These are phyloP conservation scores for Podosphaera aphanis DNA, from an alignment of 2,329 filamentous ascomycete genomes.

Conservation along the genomic window DNA sequence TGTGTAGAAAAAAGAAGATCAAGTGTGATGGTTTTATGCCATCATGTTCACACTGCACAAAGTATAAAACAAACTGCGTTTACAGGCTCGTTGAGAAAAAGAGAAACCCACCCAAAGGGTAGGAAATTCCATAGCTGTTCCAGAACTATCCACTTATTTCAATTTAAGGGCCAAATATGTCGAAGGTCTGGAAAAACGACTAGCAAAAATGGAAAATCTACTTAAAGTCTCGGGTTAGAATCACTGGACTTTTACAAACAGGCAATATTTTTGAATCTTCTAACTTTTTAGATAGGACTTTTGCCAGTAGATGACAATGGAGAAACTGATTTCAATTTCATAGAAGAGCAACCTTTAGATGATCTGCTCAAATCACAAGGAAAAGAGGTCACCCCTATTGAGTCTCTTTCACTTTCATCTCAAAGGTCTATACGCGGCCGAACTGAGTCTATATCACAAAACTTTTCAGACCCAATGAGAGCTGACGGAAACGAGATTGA, in stretches of 20 bases:
- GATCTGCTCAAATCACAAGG: conserved; percentile 24
- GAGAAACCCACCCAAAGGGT: conserved; percentile 90
- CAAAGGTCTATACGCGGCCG: too few relatives aligned
- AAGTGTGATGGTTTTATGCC: conserved; percentile 95
- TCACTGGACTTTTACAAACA: conserved; percentile 21
- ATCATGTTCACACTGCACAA: conserved; percentile 82
- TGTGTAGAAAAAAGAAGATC: conserved; percentile 89
- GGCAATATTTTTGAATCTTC: background rate
- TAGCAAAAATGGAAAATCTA: conserved; percentile 88
- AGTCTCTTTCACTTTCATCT: too few relatives aligned
- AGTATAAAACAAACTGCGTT: conserved; percentile 93
- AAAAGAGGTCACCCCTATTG: background rate
- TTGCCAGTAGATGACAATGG: conserved; percentile 68
- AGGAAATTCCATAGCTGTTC: conserved; percentile 14
- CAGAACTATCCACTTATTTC: background rate
- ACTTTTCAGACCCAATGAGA: background rate
- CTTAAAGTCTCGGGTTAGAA: conserved; percentile 40
- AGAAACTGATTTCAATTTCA: conserved; percentile 63
- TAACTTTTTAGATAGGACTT: conserved; percentile 28
- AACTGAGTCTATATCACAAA: too few relatives aligned
- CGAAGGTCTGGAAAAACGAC: conserved; percentile 78
- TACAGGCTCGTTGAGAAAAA: conserved; percentile 99
- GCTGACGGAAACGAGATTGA: conserved; percentile 4
- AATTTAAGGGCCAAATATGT: conserved; percentile 72
- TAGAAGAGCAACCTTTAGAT: conserved; percentile 54